Conservation (phyloP, 495 filamentous ascomycete genomes). For the Lasiosphaeris hirsuta region DNA sequence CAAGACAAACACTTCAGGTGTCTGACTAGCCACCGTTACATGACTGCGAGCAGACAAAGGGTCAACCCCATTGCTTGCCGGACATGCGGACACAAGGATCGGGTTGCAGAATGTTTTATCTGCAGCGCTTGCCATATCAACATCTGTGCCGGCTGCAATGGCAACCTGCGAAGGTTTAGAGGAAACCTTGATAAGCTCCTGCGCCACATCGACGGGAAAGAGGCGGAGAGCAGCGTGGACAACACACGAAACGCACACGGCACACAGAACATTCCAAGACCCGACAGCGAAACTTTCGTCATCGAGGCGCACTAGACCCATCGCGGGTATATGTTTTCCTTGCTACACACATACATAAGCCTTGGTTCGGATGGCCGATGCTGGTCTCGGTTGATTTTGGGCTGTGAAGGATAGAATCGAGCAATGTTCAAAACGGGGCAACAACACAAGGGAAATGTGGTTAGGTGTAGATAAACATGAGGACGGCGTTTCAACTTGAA, state of each 20-base stretch:
- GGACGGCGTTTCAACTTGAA: background rate
- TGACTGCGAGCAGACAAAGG: slow-evolving; percentile 28
- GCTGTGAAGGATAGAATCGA: background rate
- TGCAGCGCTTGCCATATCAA: slow-evolving; percentile 31
- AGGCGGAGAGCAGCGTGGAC: background rate
- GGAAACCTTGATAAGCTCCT: slow-evolving; percentile 23
- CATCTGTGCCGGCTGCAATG: slow-evolving; percentile 21
- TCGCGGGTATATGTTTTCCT: background rate
- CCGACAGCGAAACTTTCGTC: slow-evolving; percentile 11
- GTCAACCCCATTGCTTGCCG: slow-evolving; percentile 29
- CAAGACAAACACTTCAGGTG: slow-evolving; percentile 22
- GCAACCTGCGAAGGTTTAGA: slow-evolving; percentile 7
- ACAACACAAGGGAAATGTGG: background rate
- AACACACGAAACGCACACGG: background rate
- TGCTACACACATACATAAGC: background rate
- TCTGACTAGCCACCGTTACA: slow-evolving; percentile 26
- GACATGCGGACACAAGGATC: slow-evolving; percentile 28
- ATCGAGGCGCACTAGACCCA: slow-evolving; percentile 5
- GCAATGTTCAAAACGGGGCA: slow-evolving; percentile 1
- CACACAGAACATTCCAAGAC: background rate
- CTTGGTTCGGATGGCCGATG: background rate
- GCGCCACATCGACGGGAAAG: slow-evolving; percentile 13
- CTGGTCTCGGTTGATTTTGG: background rate
- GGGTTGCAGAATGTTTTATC: slow-evolving; percentile 22
- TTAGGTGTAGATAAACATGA: slow-evolving; percentile 5